phyloP scores from a whole-genome alignment of 208 protist genomes.

The Leishmania arabica region DNA sequence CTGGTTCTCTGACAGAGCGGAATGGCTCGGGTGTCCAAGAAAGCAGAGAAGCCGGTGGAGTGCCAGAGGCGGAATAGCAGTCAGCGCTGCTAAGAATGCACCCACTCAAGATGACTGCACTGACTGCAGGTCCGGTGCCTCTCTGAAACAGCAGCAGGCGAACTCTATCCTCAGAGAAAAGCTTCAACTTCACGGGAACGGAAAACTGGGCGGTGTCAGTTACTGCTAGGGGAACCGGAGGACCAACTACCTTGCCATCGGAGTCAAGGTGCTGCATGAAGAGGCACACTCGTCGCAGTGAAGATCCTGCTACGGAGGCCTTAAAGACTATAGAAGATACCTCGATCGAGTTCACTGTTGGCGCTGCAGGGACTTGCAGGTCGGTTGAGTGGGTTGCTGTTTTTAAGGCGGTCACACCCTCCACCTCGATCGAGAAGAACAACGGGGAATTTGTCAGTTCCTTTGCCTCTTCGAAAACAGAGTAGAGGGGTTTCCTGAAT shows the following conservation, averaged over 20 bases:
- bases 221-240: slow-evolving; percentile 15
- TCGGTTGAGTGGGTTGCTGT: slow-evolving; percentile 11
- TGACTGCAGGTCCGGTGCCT: slow-evolving; percentile 2
- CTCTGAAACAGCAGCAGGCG: slow-evolving; percentile 19
- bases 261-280: slow-evolving; percentile 21
- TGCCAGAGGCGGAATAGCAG: slow-evolving; percentile 1
- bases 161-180: slow-evolving; percentile 11
- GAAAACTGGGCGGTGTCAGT: slow-evolving; percentile 13
- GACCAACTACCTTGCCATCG: background rate
- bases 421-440: slow-evolving; percentile 19
- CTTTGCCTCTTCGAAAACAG: slow-evolving; percentile 9
- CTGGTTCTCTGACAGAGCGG: background rate
- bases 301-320: background rate
- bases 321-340: slow-evolving; percentile 15
- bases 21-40: slow-evolving; percentile 23
- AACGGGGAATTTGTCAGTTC: slow-evolving; percentile 11
- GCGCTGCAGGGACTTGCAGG: slow-evolving; percentile 14
- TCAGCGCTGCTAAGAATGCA: slow-evolving; percentile 11
- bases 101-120: slow-evolving; percentile 17
- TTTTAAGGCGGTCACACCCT: background rate
- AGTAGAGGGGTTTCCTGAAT: slow-evolving; percentile 4
- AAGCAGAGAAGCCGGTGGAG: slow-evolving; percentile 1
- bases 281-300: slow-evolving; percentile 10
- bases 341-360: slow-evolving; percentile 18
- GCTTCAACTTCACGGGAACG: slow-evolving; percentile 6